Percentiles rank a stretch among this genome's conserved stretches.
These are phyloP conservation scores for Aspergillus niger DNA, from an alignment of 2,329 filamentous ascomycete species.

Conservation along the genomic window DNA sequence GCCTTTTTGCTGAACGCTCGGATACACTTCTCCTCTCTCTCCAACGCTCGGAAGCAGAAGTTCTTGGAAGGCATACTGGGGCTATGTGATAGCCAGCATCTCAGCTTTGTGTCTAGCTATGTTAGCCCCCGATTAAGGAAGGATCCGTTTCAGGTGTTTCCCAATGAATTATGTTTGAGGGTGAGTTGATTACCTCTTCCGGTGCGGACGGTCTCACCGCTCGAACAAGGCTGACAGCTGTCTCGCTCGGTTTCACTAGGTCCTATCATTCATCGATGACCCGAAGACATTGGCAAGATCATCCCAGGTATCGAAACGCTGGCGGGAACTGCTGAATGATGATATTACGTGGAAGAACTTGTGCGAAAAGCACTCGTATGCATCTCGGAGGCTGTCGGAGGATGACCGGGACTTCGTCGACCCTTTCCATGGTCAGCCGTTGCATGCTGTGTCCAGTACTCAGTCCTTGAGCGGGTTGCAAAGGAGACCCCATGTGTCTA, in stretches of 20 bases:
- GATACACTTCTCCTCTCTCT: constrained; percentile 76
- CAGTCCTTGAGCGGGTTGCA: constrained; percentile 26
- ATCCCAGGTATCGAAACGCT: constrained; percentile 92
- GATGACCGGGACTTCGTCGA: constrained; percentile 42
- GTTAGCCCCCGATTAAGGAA: constrained; percentile 93
- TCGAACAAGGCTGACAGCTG: constrained; percentile 15
- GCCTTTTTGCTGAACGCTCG: constrained; percentile 77
- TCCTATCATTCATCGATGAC: constrained; percentile 95
- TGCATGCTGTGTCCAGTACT: constrained; percentile 24
- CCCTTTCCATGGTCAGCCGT: constrained; percentile 33
- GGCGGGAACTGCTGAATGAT: constrained; percentile 90
- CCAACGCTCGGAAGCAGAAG: constrained; percentile 73
- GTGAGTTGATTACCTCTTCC: constrained; percentile 53
- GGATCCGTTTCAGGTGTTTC: constrained; percentile 88
- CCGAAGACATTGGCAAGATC: constrained; percentile 89
- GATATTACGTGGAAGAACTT: constrained; percentile 98
- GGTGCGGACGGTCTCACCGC: background rate
- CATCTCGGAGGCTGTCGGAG: constrained; percentile 66
- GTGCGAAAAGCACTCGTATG: constrained; percentile 94
- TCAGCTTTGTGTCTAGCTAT: constrained; percentile 95
- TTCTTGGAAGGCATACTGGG: constrained; percentile 87
- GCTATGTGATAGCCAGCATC: constrained; percentile 88
- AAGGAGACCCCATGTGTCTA: constrained; percentile 29
- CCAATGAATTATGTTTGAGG: constrained; percentile 87
- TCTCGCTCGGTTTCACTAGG: constrained; percentile 52